Evolutionary conservation across 1,284 basidiomycete species (phyloP), one percentile per base, ranked within the genome.

Genomic region (Heliocybe sulcata): DNA sequence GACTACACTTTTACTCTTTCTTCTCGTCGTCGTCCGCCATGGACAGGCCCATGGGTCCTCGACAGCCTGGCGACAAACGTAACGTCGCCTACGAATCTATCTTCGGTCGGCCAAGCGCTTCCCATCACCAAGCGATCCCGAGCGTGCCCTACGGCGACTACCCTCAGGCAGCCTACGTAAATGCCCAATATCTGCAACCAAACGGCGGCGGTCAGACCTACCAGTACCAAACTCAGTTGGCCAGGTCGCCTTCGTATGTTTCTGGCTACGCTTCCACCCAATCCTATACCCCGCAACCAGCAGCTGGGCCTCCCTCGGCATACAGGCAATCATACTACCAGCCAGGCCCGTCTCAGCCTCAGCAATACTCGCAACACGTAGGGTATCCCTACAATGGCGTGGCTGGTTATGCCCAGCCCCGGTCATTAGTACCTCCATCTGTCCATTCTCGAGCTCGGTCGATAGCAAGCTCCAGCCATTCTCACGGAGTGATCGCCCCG

Each of bases 1-100:
- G 4, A 42, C 38, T 42, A 42, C 38, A 16, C 38, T 20, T 6
- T 42, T 42, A 16, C 38, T 42, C 38, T 16, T 42, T 20, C 16
- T n/a, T 20, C 8, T 8, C 38, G 38, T 16, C 38, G 38, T 42
- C 38, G 38, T 42, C 38, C 38, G 47, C 38, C 16, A 87, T 87
- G 85, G 84, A 87, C 68, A 77, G 78, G 64, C 85, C 85, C 51
- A 67, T 81, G 60, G 86, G 86, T 55, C 85, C 86, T 58, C 79
- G 85, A 57, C 82, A 81, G 60, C 82, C 82, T 23, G 31, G 6
- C 52, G 85, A 88, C 74, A 88, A 88, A 66, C 83, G 87, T 55
- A 74, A 80, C 66, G 79, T 81, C 56, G 90, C 90, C 38, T 92
- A 89, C 73, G 85, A 90, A 68, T 82, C 84, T 64, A 90, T 92